Evolutionary conservation across 768 basidiomycete species (phyloP), one percentile per base, ranked within the genome.

Genomic region (Tylopilus rubrobrunneus): DNA sequence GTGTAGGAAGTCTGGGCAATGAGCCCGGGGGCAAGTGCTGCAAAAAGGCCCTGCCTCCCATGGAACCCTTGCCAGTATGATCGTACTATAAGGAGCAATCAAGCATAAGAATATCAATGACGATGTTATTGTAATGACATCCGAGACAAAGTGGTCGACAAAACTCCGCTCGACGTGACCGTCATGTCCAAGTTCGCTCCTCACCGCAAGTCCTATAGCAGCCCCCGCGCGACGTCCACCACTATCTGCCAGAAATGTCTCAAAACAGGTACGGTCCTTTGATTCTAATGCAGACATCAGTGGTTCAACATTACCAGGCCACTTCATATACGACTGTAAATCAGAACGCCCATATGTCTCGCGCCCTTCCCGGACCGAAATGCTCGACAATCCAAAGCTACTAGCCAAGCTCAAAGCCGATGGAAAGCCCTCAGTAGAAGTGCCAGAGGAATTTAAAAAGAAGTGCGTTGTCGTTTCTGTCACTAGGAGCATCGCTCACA

Each of bases 311-410:
- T 42, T 14, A 15, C 37, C 40, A 85, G 94, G 93, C 0, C 95
- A 97, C 70, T 95, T 86, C 67, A 97, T 85, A 12, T 98, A 86
- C 65, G 82, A 97, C 73, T 98, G 95, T 80, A 92, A 91, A 71
- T 78, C 79, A 17, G 62, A 80, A 21, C 79, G 88, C 3, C 89
- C 92, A 25, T 98, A 97, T 67, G 76, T 92, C 39, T 83, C 90
- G 11, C 80, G 95, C n/a, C 94, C 94, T 2, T 93, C 92, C 34
- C 82, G 93, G 40, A 91, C 91, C 2, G 81, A 93, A 62, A 84
- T 86, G 68, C 80, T 98, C 15, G 87, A 92, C 62, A 89, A 91
- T 51, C 92, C 92, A 4, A 76, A 71, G 23, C 46, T 82, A 2
- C 72, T 87, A 8, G 79, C 84, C 4, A 89, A 89, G 68, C 69